Evolutionary conservation across 2,329 filamentous ascomycete species (phyloP).

Genomic region (Alternaria postmessia): DNA sequence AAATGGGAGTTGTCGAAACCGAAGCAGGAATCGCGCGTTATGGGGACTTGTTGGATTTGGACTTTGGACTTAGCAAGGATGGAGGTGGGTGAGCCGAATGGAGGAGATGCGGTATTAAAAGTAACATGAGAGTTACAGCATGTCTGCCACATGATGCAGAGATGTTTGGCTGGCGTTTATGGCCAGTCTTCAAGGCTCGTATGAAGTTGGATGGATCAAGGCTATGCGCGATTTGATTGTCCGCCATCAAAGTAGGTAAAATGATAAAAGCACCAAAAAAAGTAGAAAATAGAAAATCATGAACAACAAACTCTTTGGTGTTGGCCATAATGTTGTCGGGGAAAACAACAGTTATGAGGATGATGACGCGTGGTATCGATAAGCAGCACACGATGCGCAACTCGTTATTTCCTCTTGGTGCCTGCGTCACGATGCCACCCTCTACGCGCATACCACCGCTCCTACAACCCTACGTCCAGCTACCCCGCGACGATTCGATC

Average conservation of each 20-base stretch:
- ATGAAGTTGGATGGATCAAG: background rate
- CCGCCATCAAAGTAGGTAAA: constrained; percentile 6
- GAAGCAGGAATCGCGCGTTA: constrained; percentile 42
- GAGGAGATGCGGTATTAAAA: background rate
- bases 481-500: constrained; percentile 67
- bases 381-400: constrained; percentile 12
- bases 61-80: constrained; percentile 18
- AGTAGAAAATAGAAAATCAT: background rate
- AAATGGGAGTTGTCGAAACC: constrained; percentile 37
- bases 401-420: constrained; percentile 8
- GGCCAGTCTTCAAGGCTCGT: background rate
- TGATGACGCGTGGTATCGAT: constrained; percentile 12
- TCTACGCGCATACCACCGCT: constrained; percentile 67
- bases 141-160: background rate
- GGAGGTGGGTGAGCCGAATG: background rate
- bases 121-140: background rate
- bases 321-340: background rate
- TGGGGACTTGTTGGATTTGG: constrained; percentile 48
- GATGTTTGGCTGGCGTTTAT: background rate
- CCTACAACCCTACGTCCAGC: constrained; percentile 69
- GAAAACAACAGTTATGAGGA: background rate
- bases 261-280: constrained; percentile 17
- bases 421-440: constrained; percentile 40
- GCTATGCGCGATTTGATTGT: background rate
- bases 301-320: background rate